phyloP scores from a whole-genome alignment of 2,329 filamentous ascomycete genomes.

The Ophiosphaerella herpotricha region DNA sequence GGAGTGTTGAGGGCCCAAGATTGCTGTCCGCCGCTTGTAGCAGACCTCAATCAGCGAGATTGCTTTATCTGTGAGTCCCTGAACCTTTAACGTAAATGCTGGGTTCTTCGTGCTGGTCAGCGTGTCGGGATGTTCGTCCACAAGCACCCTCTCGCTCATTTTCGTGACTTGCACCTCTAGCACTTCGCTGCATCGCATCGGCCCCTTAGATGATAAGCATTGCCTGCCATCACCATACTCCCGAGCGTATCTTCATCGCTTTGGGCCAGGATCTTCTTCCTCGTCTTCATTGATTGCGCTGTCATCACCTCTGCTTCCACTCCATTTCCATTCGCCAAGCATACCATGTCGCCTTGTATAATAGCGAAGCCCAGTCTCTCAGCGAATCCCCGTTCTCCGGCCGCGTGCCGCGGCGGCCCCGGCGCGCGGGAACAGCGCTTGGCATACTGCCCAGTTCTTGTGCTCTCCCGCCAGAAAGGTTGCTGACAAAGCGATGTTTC shows the following conservation, averaged over 20 bases:
- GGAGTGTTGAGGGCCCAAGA: too few species aligned
- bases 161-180: neutral
- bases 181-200: too few species aligned
- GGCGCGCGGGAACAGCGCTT: neutral
- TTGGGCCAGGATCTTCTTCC: too few species aligned
- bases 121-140: neutral
- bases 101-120: neutral
- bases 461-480: too few species aligned
- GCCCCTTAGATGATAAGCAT: too few species aligned
- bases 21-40: too few species aligned
- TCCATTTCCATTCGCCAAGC: constrained; percentile 1
- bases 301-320: constrained; percentile 1
- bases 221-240: too few species aligned
- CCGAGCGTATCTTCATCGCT: neutral
- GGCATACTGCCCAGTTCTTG: too few species aligned
- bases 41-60: too few species aligned
- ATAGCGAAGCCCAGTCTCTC: constrained; percentile 1
- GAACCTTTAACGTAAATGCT: neutral
- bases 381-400: neutral
- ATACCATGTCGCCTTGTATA: constrained; percentile 7
- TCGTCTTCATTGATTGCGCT: neutral
- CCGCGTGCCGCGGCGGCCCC: neutral
- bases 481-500: too few species aligned
- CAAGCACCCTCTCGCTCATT: neutral
- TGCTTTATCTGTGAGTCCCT: neutral